phyloP scores from a whole-genome alignment of 78 protist genomes.

The slime mould (Dictyostelium discoideum) region DNA sequence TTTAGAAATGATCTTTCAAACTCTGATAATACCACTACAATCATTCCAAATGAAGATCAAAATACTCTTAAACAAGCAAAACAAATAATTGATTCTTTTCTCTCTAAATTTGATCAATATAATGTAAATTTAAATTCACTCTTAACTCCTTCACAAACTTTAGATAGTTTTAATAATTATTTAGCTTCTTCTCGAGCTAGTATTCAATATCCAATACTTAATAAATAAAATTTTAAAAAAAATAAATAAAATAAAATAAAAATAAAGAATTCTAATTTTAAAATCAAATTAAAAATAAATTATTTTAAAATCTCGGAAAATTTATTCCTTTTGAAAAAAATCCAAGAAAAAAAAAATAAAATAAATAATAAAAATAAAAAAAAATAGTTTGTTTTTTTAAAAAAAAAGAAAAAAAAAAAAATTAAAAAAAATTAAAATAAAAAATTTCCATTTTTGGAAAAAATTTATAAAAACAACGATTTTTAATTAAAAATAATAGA shows the following conservation, averaged over 20 bases:
- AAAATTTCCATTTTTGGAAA: too few species aligned
- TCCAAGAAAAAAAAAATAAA: too few species aligned
- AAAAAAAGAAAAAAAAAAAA: too few species aligned
- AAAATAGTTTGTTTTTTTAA: too few species aligned
- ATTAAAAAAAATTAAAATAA: too few species aligned
- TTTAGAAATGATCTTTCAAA: neutral
- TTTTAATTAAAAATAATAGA: too few species aligned
- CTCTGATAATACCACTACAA: neutral
- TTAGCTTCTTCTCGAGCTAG: neutral
- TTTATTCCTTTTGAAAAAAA: too few species aligned
- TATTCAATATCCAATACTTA: neutral
- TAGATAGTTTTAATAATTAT: neutral
- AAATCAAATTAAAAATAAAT: too few species aligned
- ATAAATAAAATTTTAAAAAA: neutral
- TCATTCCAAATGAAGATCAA: slow-evolving; percentile 11
- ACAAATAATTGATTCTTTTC: neutral
- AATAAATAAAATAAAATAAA: neutral
- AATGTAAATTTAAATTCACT: neutral
- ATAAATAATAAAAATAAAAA: too few species aligned
- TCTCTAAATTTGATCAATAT: slow-evolving; percentile 2
- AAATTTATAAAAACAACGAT: too few species aligned
- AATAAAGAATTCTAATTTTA: neutral
- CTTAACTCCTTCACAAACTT: neutral
- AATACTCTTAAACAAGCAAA: slow-evolving; percentile 8
- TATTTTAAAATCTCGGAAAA: too few species aligned